Conservation (phyloP, 345 rosid genomes). For the Cardamine resedifolia region DNA sequence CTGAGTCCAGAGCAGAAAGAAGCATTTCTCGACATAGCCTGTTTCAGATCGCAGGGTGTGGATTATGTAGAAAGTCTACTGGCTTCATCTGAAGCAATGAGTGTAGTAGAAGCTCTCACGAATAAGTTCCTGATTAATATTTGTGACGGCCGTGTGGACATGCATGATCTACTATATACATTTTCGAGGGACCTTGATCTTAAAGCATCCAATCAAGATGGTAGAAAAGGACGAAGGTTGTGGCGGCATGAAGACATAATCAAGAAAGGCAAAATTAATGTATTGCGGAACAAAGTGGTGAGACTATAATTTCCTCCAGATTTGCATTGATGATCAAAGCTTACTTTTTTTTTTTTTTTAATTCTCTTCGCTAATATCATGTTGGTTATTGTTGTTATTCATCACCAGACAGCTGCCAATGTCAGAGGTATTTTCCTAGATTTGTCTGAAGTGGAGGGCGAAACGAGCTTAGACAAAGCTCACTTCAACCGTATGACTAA, state of each 20-base stretch:
- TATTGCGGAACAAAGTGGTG: background rate
- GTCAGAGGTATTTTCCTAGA: background rate
- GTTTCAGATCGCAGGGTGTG: conserved; percentile 6
- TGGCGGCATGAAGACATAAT: conserved; percentile 4
- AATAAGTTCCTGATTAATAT: conserved; percentile 32
- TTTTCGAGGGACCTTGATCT: conserved; percentile 20
- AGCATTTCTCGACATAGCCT: conserved; percentile 40
- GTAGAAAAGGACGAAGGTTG: background rate
- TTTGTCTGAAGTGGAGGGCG: background rate
- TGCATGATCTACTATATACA: conserved; percentile 39
- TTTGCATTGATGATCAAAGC: background rate
- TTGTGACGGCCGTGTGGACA: background rate
- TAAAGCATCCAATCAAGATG: background rate
- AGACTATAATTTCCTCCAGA: background rate
- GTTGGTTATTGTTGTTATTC: background rate
- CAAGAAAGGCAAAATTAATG: background rate
- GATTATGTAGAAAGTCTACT: background rate
- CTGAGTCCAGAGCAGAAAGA: conserved; percentile 6
- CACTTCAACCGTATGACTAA: background rate
- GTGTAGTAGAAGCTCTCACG: background rate
- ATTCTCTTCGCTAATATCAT: background rate
- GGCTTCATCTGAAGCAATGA: conserved; percentile 1
- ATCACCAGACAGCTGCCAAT: background rate
- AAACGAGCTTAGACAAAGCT: background rate
- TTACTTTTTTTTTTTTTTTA: background rate